These are phyloP conservation scores for Cryphonectria parasitica DNA, from an alignment of 2,329 filamentous ascomycete genomes.

Conservation along the genomic window DNA sequence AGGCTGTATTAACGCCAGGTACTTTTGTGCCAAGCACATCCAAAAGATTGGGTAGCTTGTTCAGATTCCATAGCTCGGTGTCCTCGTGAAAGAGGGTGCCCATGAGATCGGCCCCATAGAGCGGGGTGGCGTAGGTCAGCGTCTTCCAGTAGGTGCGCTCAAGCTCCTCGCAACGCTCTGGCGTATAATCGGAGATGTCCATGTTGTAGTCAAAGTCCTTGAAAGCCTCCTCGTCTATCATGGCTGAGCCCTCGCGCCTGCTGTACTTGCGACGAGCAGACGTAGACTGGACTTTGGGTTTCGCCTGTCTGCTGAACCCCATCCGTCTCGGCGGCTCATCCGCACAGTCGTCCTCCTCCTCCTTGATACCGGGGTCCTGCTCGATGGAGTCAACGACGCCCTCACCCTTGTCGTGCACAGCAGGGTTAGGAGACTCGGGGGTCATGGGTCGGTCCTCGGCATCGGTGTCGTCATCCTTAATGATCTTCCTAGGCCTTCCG, in stretches of 20 bases:
- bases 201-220: slow-evolving; percentile 89
- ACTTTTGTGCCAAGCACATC: slow-evolving; percentile 95
- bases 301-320: slow-evolving; percentile 53
- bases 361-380: slow-evolving; percentile 46
- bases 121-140: slow-evolving; percentile 88
- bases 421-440: slow-evolving; percentile 57
- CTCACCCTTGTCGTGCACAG: slow-evolving; percentile 36
- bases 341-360: slow-evolving; percentile 52
- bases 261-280: slow-evolving; percentile 88
- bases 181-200: slow-evolving; percentile 84
- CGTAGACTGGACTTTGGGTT: slow-evolving; percentile 71
- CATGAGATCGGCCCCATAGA: slow-evolving; percentile 96
- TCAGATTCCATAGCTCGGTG: slow-evolving; percentile 88
- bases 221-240: slow-evolving; percentile 88
- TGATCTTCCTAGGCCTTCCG: slow-evolving; percentile 42
- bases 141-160: slow-evolving; percentile 98
- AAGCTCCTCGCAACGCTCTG: slow-evolving; percentile 90
- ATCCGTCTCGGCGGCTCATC: slow-evolving; percentile 52
- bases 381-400: slow-evolving; percentile 54
- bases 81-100: slow-evolving; percentile 91
- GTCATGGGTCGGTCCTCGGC: slow-evolving; percentile 60
- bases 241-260: slow-evolving; percentile 74
- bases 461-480: slow-evolving; percentile 44
- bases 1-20: slow-evolving; percentile 96
- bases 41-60: slow-evolving; percentile 89